Evolutionary conservation across 2,329 filamentous ascomycete genomes (phyloP).

Genomic region (Calonectria pseudoturangicola): DNA sequence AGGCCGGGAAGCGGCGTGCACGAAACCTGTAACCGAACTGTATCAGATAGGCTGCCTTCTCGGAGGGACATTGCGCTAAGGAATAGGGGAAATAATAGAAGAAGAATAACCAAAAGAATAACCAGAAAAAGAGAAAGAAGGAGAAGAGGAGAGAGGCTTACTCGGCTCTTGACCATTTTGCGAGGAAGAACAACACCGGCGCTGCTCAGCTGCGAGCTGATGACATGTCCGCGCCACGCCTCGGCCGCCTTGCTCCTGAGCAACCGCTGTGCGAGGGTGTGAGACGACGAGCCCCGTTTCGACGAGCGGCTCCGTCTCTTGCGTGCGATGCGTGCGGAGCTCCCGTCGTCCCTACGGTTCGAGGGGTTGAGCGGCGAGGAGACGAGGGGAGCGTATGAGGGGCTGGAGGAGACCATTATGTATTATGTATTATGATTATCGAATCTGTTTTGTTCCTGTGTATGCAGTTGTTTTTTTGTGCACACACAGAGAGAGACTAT

Average conservation of each 20-base stretch:
- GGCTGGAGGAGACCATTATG: conserved; percentile 46
- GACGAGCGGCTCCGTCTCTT: conserved; percentile 44
- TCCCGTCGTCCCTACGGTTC: conserved; percentile 41
- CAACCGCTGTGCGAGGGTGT: conserved; percentile 64
- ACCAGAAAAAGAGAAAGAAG: background rate
- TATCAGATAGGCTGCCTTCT: background rate
- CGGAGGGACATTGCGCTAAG: conserved; percentile 16
- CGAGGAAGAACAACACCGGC: conserved; percentile 34
- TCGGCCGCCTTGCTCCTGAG: conserved; percentile 65
- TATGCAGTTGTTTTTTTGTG: no score
- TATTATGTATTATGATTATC: background rate
- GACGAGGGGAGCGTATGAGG: conserved; percentile 50
- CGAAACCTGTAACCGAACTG: conserved; percentile 42
- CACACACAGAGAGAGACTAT: background rate
- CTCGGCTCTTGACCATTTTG: conserved; percentile 39
- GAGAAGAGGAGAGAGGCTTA: conserved; percentile 36
- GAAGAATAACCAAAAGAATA: no score
- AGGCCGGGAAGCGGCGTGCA: conserved; percentile 46
- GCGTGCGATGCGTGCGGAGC: conserved; percentile 45
- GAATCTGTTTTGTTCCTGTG: no score
- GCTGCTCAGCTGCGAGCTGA: conserved; percentile 54
- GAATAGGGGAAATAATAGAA: background rate
- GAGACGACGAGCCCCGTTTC: conserved; percentile 46
- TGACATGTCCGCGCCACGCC: conserved; percentile 62
- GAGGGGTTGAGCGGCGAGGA: conserved; percentile 57